Conservation (phyloP, 257 asterid species). For the Ocimum tenuiflorum region DNA sequence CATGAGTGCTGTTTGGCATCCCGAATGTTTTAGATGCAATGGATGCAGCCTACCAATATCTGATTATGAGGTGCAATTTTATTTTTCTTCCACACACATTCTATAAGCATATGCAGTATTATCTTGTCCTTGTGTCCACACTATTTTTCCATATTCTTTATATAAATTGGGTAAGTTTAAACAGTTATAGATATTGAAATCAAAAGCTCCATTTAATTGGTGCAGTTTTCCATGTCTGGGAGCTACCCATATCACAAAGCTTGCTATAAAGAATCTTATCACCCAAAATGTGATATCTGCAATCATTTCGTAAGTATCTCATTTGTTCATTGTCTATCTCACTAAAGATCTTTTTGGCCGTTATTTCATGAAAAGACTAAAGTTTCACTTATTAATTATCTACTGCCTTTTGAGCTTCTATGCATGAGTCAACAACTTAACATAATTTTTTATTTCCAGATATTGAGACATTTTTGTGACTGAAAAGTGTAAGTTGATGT, state of each 20-base stretch:
- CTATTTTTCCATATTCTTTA: no score
- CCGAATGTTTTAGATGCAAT: slow-evolving; percentile 86
- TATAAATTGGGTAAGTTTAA: not conserved
- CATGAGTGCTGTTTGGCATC: slow-evolving; percentile 96
- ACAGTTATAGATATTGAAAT: not conserved
- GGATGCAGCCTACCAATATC: slow-evolving; percentile 84
- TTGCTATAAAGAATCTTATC: slow-evolving; percentile 90
- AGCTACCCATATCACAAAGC: slow-evolving; percentile 82
- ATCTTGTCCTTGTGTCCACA: no score
- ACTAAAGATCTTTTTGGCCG: not conserved
- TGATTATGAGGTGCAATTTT: slow-evolving; percentile 66
- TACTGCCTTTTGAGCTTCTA: no score
- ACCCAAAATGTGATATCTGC: slow-evolving; percentile 97
- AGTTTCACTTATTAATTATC: not conserved
- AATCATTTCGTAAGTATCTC: slow-evolving; percentile 64
- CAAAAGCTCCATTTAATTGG: not conserved
- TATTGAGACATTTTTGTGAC: no score
- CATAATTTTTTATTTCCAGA: no score
- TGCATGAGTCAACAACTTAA: not conserved
- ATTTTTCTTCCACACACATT: not conserved
- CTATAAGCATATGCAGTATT: no score
- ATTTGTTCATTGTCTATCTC: not conserved
- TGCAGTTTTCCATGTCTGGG: slow-evolving; percentile 89
- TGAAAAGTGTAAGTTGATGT: no score
- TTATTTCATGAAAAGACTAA: not conserved